phyloP scores from a whole-genome alignment of 345 rosid species.

The Eucalyptus curtisii region DNA sequence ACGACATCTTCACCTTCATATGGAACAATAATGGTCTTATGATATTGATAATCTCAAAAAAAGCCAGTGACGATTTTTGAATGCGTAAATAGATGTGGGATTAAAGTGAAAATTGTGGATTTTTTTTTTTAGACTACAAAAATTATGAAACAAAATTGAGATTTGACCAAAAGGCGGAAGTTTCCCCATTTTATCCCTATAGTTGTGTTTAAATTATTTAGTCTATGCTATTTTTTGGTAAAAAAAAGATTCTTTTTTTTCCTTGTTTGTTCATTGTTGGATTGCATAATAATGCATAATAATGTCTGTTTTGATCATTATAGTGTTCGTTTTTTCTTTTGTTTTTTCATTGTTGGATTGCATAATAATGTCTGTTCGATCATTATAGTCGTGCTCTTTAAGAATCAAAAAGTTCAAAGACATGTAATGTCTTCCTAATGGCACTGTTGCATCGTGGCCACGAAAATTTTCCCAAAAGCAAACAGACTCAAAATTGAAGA shows the following conservation, averaged over 20 bases:
- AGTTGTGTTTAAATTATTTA: background rate
- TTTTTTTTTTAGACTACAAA: background rate
- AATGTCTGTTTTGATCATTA: background rate
- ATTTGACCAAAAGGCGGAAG: background rate
- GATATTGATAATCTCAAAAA: background rate
- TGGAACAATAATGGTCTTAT: rapidly evolving
- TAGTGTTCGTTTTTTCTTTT: too few relatives aligned
- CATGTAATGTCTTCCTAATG: background rate
- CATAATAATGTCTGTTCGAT: too few relatives aligned
- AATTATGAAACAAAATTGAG: background rate
- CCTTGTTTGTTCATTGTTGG: background rate
- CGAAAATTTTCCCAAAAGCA: background rate
- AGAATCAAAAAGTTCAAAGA: background rate
- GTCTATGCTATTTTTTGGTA: background rate
- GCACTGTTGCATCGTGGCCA: background rate
- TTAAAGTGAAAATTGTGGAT: background rate
- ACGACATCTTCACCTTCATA: background rate
- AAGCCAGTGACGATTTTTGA: rapidly evolving
- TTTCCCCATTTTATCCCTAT: background rate
- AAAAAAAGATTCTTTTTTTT: background rate
- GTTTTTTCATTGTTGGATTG: too few relatives aligned
- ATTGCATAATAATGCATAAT: background rate
- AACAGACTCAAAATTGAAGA: background rate
- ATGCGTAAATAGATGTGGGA: background rate
- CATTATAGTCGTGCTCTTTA: background rate